Base-by-base conservation (phyloP, 2,329 filamentous ascomycete genomes). In the Graphium sp. region DNA sequence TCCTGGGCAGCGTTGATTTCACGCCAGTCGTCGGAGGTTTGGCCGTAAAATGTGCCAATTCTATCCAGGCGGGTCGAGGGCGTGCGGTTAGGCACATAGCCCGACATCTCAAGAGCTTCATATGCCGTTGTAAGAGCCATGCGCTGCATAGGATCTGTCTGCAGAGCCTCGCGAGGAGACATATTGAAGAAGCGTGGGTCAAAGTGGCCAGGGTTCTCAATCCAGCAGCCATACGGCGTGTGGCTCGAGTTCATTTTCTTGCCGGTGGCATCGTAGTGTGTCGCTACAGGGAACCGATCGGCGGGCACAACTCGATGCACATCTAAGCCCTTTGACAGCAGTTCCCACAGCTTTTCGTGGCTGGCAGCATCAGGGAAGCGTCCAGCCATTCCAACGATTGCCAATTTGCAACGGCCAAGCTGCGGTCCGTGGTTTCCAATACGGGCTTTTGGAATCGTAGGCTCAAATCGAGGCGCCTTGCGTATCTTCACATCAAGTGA, bases 181-280 rank as follows among this genome's bases (percentile, higher is more conserved):
- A 87, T 84, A 47, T 81, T 81, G 62, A 87, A 87, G 56, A 87
- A 84, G 1, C 67, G 59, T 2, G 76, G 67, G 41, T 87, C 80
- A 38, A 87, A 85, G 8, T 75, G 55, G 25, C 74, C 76, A 0
- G 78, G 76, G 29, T 80, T 61, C 20, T 81, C 66, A 31, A 82
- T 50, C 37, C 53, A 84, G 50, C 74, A 80, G 6, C 78, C 78
- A 35, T 68, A 81, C 9, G 69, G 72, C 2, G 74, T 75, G 37
- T 74, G 64, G 17, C 64, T 73, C 27, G 75, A 78, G 47, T 79
- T 80, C 45, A 69, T 71, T 21, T 56, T 60, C 42, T 76, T 75
- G 5, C 74, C 73, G 2, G 68, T 70, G 3, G 73, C 62, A 39
- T 82, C 74, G 35, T 62, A 71, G 41, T 82, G 75, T 7, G 65